These are phyloP conservation scores for Tuber indicum DNA, from an alignment of 495 filamentous ascomycete species.

Conservation along the genomic window DNA sequence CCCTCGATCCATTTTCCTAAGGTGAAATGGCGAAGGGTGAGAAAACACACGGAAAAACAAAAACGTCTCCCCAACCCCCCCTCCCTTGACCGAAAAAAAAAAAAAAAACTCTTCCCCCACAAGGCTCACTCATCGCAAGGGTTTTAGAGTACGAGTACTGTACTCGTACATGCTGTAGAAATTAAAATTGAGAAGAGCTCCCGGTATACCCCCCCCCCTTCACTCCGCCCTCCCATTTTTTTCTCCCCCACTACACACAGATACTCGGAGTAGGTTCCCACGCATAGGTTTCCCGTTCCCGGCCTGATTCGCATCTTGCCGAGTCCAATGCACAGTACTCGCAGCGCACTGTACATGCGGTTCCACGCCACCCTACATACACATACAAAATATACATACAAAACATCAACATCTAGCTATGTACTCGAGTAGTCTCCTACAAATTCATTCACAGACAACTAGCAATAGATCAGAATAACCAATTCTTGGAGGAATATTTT, in stretches of 20 bases:
- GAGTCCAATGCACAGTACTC: neutral
- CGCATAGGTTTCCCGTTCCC: conserved; percentile 26
- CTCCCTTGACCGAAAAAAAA: neutral
- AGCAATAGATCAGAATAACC: neutral
- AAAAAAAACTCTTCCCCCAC: neutral
- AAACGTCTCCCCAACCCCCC: neutral
- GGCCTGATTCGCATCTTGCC: conserved; percentile 29
- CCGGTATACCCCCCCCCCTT: conserved; percentile 12
- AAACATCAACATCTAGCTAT: neutral
- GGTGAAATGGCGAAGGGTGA: neutral
- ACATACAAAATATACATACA: conserved; percentile 5
- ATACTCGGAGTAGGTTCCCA: conserved; percentile 27
- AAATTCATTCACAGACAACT: neutral
- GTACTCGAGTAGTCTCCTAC: neutral
- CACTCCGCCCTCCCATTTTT: conserved; percentile 18
- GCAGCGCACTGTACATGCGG: neutral
- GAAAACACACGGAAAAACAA: neutral
- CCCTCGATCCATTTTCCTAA: neutral
- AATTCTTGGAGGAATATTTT: neutral
- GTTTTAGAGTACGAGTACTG: neutral
- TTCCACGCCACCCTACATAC: conserved; percentile 1
- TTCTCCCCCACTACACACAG: conserved; percentile 9
- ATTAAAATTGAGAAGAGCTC: neutral
- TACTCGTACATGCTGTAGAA: neutral
- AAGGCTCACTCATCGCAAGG: neutral